These are phyloP conservation scores for Penicillium chermesinum DNA, from an alignment of 495 filamentous ascomycete genomes.

Conservation along the genomic window DNA sequence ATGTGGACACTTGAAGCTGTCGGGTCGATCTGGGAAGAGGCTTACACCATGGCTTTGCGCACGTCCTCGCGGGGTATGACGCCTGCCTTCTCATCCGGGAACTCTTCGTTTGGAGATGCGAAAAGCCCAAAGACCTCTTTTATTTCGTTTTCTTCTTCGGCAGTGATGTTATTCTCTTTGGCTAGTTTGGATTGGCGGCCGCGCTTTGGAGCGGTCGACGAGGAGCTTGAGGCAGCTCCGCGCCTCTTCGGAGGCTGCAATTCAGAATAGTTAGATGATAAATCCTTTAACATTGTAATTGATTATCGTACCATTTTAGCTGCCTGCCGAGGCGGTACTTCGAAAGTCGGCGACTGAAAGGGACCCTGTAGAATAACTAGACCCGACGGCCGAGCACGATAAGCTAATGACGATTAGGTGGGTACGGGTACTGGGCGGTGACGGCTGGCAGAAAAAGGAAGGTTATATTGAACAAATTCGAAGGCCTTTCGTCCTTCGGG, in stretches of 20 bases:
- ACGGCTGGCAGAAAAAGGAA: constrained; percentile 1
- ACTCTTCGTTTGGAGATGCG: constrained; percentile 49
- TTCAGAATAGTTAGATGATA: not conserved
- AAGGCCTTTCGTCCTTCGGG: constrained; percentile 48
- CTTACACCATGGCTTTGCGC: constrained; percentile 75
- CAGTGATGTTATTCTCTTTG: constrained; percentile 77
- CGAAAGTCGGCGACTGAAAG: too few species aligned
- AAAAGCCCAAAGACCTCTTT: constrained; percentile 85
- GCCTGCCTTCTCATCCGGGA: constrained; percentile 63
- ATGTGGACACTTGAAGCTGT: not conserved
- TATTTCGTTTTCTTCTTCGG: constrained; percentile 82
- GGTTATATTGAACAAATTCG: constrained; percentile 15
- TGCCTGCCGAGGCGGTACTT: too few species aligned
- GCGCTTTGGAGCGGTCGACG: constrained; percentile 38
- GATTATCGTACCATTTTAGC: not conserved
- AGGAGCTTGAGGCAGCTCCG: constrained; percentile 24
- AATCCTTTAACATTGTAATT: not conserved
- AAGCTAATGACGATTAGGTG: not conserved
- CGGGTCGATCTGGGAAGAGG: too few species aligned
- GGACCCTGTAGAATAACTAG: not conserved
- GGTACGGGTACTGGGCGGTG: not conserved
- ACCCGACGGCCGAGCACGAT: not conserved
- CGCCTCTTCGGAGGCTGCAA: constrained; percentile 40
- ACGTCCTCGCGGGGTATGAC: constrained; percentile 75
- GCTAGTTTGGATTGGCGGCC: constrained; percentile 74